Conservation (phyloP, 208 protist genomes). For the Wallacemonas collosoma region DNA sequence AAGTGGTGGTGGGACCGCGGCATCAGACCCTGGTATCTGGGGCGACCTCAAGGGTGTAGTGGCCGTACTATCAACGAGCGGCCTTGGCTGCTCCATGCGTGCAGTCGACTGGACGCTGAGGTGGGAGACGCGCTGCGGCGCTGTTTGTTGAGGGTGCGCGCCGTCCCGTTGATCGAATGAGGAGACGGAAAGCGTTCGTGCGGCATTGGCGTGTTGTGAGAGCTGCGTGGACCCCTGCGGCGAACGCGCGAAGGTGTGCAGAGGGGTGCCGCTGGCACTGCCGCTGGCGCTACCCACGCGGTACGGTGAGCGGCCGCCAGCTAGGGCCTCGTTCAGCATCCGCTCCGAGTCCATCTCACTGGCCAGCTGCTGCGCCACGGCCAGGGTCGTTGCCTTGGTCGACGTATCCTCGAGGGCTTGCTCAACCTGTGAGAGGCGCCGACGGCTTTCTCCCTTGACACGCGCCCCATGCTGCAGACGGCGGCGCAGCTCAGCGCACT, state of each 20-base stretch:
- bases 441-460: conserved; percentile 24
- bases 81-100: conserved; percentile 46
- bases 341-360: conserved; percentile 37
- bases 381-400: conserved; percentile 35
- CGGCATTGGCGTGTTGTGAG: neutral
- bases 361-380: conserved; percentile 23
- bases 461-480: conserved; percentile 42
- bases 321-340: conserved; percentile 26
- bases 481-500: conserved; percentile 47
- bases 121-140: conserved; percentile 28
- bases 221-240: neutral
- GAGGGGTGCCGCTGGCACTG: conserved; percentile 7
- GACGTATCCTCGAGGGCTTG: conserved; percentile 52
- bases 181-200: neutral
- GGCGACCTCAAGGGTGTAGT: conserved; percentile 29
- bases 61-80: conserved; percentile 29
- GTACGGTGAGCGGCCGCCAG: conserved; percentile 3
- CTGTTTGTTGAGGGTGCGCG: conserved; percentile 10
- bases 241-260: conserved; percentile 3
- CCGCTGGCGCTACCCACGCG: conserved; percentile 5
- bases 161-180: conserved; percentile 1
- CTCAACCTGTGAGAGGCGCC: conserved; percentile 36
- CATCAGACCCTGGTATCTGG: neutral
- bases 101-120: conserved; percentile 55
- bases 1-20: neutral